Base-by-base conservation (phyloP, 2,329 filamentous ascomycete genomes). In the Nannizzia gypsea region DNA sequence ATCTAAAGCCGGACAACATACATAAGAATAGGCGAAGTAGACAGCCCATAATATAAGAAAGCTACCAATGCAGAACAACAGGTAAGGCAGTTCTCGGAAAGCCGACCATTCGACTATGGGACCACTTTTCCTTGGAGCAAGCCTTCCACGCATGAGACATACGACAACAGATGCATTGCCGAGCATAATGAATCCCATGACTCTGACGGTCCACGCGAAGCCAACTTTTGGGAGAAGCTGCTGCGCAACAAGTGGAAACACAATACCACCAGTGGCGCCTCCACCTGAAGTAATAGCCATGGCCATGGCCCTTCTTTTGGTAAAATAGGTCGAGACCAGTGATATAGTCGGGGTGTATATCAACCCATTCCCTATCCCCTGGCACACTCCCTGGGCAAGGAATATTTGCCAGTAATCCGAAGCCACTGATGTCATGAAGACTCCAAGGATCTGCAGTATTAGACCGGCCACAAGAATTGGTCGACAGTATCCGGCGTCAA, bases 121-220 rank as follows among this genome's bases (percentile, higher is more conserved):
- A 0, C 80, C 80, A 17, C 72, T 71, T 59, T 75, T 78, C 22
- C 79, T 73, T 1, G 78, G 77, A 0, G 76, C 76, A 11, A 82
- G 65, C 9, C 80, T 74, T 20, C 79, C 76, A 61, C 74, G 75
- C 17, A 78, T 71, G 34, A 80, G 74, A 56, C 11, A 22, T 8
- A 78, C 60, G 17, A 78, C 64, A 26, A 71, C 71, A 1, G 72
- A 69, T 0, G 76, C 68, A 0, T 76, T 73, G 0, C 71, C 77
- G 1, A 86, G 64, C 31, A 83, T 81, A 28, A 87, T 76, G 58
- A 88, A 79, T 0, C 80, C 84, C 63, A 86, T 76, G 0, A 80
- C 77, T 0, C 84, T 75, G 13, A 85, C 77, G 0, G 84, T 84
- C 83, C 84, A 87, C 0, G 76, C 75, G 66, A 86, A 87, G 0